Base-by-base conservation (phyloP, 768 basidiomycete genomes). In the Exsudoporus frostii region DNA sequence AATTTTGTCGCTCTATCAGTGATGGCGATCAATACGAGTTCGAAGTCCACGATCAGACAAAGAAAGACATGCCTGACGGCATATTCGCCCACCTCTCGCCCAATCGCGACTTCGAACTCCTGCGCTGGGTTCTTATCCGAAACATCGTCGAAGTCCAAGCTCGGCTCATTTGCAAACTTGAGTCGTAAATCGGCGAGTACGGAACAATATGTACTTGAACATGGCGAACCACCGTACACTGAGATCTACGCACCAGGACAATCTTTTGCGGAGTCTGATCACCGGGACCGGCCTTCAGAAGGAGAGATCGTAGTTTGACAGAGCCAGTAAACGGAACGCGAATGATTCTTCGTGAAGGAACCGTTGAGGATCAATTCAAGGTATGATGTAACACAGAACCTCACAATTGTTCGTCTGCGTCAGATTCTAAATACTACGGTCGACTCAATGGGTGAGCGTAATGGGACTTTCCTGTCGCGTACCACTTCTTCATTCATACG, bases 351-450 rank as follows among this genome's bases (percentile, higher is more conserved):
- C 33, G 47, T n/a, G 25, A 44, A 37, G 51, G 36, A 20, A 20
- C 9, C 41, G 33, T 51, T 62, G 48, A 61, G 48, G 46, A 42
- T 11, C 22, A 5, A 37, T 48, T 34, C 24, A 29, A n/a, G 17
- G 38, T 22, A 22, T 19, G 42, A 48, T 24, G 30, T 25, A 36
- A n/a, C 19, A 50, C 22, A n/a, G 27, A 27, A 44, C 55, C 77
- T 61, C 69, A 91, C 90, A 97, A 70, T 69, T 92, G 88, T 65
- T 95, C 93, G 70, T 96, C 94, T 32, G 88, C 88, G 58, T 97
- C 94, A 17, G 91, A 93, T 69, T 93, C 88, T 53, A 94, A 67
- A 55, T 73, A 90, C 93, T 97, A 32, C 22, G 38, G 50, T 48
- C 32, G 32, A 17, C 30, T 60, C 51, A 45, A 46, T 54, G 38